A percentile compares a stretch with the other conserved stretches of the same genome.
Conservation (phyloP, 1,139 yeast genomes). For the Yamadazyma epiphylla region DNA sequence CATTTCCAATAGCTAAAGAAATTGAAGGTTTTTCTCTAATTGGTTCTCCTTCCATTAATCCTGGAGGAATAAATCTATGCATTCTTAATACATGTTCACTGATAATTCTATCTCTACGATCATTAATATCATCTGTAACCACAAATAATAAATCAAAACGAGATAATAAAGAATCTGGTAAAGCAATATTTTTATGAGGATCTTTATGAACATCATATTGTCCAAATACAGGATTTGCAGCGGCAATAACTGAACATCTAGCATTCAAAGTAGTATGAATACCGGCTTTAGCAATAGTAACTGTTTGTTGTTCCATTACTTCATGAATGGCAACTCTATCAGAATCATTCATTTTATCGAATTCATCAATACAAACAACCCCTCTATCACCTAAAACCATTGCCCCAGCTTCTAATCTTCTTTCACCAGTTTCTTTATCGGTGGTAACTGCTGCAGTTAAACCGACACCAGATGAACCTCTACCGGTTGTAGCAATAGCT, state of each 20-base stretch:
- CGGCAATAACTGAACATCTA: constrained; percentile 95
- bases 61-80: constrained; percentile 88
- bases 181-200: constrained; percentile 93
- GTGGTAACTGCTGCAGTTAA: constrained; percentile 97
- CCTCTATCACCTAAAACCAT: constrained; percentile 99
- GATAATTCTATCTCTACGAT: constrained; percentile 76
- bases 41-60: constrained; percentile 91
- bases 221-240: constrained; percentile 97
- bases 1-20: constrained; percentile 79
- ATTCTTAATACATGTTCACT: constrained; percentile 94
- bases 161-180: constrained; percentile 92
- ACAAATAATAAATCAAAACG: constrained; percentile 96
- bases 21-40: constrained; percentile 71
- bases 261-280: constrained; percentile 96
- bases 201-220: constrained; percentile 95
- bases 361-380: constrained; percentile 96
- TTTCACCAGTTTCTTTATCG: constrained; percentile 95
- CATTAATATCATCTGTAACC: constrained; percentile 92
- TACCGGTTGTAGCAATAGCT: constrained; percentile 98
- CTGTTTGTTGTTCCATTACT: constrained; percentile 99
- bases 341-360: constrained; percentile 94
- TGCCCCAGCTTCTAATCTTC: constrained; percentile 98
- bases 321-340: constrained; percentile 99
- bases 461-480: constrained; percentile 99
- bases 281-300: constrained; percentile 97